These are phyloP conservation scores for Alternaria consortialis DNA, from an alignment of 2,329 filamentous ascomycete species.

Conservation along the genomic window DNA sequence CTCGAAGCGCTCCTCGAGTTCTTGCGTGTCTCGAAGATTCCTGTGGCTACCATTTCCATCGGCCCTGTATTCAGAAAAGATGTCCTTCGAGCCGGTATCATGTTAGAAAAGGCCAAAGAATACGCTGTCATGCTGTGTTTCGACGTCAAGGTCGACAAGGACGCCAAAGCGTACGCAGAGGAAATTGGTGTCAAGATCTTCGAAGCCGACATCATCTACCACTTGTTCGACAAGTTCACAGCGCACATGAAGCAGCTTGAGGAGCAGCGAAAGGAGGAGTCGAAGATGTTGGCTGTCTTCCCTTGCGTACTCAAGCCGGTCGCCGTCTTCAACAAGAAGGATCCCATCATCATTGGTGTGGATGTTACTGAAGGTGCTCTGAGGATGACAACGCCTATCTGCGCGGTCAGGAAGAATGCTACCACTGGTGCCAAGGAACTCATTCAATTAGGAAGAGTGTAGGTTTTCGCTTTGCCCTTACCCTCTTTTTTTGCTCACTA, in stretches of 20 bases:
- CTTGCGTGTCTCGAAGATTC: conserved; percentile 94
- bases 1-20: conserved; percentile 96
- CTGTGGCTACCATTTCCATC: conserved; percentile 95
- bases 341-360: conserved; percentile 92
- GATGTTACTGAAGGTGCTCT: conserved; percentile 93
- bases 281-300: conserved; percentile 95
- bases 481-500: conserved; percentile 12
- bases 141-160: conserved; percentile 99
- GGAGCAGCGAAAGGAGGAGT: conserved; percentile 95
- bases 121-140: conserved; percentile 99
- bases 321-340: conserved; percentile 98
- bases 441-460: conserved; percentile 89
- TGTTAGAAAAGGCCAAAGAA: conserved; percentile 95
- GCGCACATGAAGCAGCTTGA: conserved; percentile 89
- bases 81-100: conserved; percentile 90
- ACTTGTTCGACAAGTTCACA: conserved; percentile 95
- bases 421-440: conserved; percentile 85
- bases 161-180: conserved; percentile 88
- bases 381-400: conserved; percentile 86
- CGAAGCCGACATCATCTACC: conserved; percentile 98
- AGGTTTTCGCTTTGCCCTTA: conserved; percentile 57
- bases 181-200: conserved; percentile 97
- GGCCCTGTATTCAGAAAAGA: conserved; percentile 98
- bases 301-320: conserved; percentile 90
- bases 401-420: conserved; percentile 82